A percentile compares a stretch with the other conserved stretches of the same genome.
phyloP scores from a whole-genome alignment of 2,329 filamentous ascomycete genomes.

The Fusarium scirpi region DNA sequence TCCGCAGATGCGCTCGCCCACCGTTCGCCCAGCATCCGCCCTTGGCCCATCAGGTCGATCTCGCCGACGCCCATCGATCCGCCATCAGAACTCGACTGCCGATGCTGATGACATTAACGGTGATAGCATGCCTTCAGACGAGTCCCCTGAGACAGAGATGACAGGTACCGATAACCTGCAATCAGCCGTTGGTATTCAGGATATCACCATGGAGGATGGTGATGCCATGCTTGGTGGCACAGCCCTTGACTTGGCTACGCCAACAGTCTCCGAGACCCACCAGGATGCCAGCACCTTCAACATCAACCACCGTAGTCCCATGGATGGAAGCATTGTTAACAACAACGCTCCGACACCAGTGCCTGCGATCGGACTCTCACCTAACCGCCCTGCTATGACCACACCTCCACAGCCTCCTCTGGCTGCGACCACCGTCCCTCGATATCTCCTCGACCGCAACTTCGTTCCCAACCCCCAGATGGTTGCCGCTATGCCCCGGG shows the following conservation, averaged over 20 bases:
- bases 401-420: constrained; percentile 81
- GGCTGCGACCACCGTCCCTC: constrained; percentile 77
- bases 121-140: constrained; percentile 85
- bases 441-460: constrained; percentile 82
- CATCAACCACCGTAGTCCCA: constrained; percentile 85
- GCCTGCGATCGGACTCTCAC: constrained; percentile 78
- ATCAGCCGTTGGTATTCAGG: constrained; percentile 85
- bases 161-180: constrained; percentile 84
- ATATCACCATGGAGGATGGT: constrained; percentile 82
- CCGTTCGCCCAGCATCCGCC: constrained; percentile 65
- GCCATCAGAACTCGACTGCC: constrained; percentile 90
- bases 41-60: constrained; percentile 66
- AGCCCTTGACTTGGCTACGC: constrained; percentile 79
- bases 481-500: constrained; percentile 90
- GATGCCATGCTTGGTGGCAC: constrained; percentile 83
- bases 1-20: constrained; percentile 67
- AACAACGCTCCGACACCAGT: constrained; percentile 74
- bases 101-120: constrained; percentile 88
- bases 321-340: constrained; percentile 87
- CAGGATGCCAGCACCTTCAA: constrained; percentile 93
- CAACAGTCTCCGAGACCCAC: constrained; percentile 80
- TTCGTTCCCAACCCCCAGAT: constrained; percentile 77
- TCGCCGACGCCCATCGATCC: constrained; percentile 83
- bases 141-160: constrained; percentile 80
- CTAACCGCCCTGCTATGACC: constrained; percentile 75